Base-by-base conservation (phyloP, 352 stramenopile species). In the Pythium vanterpoolii region DNA sequence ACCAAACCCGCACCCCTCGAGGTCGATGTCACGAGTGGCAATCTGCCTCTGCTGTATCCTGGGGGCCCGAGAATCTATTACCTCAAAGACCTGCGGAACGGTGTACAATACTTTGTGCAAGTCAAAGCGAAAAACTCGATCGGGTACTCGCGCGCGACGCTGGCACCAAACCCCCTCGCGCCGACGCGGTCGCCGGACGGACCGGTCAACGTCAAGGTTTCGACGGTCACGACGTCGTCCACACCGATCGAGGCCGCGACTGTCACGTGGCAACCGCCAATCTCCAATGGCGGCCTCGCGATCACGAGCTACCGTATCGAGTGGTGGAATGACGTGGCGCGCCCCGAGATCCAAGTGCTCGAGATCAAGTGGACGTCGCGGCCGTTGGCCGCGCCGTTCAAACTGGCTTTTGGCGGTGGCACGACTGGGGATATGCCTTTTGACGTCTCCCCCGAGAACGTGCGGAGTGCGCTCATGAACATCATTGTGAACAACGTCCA, bases 401-500 rank as follows among this genome's bases (percentile, higher is more conserved):
- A 65, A 13, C 74, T 97, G 16, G 86, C 79, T 11, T 97, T 96
- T 62, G 84, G 83, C 50, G 79, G 76, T n/a, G 59, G 56, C n/a
- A 66, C 71, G 7, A 95, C 90, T 0, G 70, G 74, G 8, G 73
- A 76, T 18, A 63, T 98, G 47, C 71, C 77, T 1, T 87, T 87
- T 56, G 74, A 97, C 70, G 73, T 90, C 3, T 60, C 79, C 10
- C 74, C 87, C 2, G 86, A 87, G 56, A 89, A 96, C 62, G 47
- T 98, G 9, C 79, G 91, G 9, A 86, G 74, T 55, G 79, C 81
- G 23, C 69, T 98, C 19, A 90, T 98, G 73, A 97, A 97, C 58
- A 72, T 98, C 23, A 73, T 90, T 18, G 64, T 69, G 0, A 27
- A 34, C 11, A 59, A 54, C 24, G 40, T 42, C 5, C 50, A 60